Base-by-base conservation (phyloP, 192 early-diverging fungal genomes). In the Allomyces macrogynus region DNA sequence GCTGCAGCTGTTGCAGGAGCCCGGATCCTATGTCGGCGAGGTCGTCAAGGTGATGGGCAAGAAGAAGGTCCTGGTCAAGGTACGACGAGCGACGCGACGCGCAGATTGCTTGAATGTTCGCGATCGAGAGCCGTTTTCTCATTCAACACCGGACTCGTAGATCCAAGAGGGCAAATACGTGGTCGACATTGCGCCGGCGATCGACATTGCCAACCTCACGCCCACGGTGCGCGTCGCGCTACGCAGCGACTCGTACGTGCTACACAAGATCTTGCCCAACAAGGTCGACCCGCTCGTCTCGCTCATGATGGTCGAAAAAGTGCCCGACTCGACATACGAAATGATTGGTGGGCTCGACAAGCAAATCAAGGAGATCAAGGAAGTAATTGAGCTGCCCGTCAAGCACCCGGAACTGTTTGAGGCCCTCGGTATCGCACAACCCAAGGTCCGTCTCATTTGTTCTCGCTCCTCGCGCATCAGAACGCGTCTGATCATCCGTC, bases 231-330 rank as follows among this genome's bases (percentile, higher is more conserved):
- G 95, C 61, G 90, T 99, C 49, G 93, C 93, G 20, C 80, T 99
- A 61, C 87, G 90, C 62, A 82, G 83, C 63, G 95, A 99, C 73
- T 86, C 89, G 24, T 93, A 93, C 70, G 84, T 88, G 73, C 83
- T 99, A 61, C 85, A 92, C 80, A 93, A 93, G 78, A 84, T 99
- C 24, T 71, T 99, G 60, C 93, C 94, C 57, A 97, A 95, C 78
- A 93, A 97, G 70, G 86, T 99, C 63, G 96, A 99, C 73, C 96
- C 96, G n/a, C 82, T 99, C 54, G 96, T 99, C 23, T 90, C 87
- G n/a, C 82, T 99, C 63, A 99, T 99, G 96, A 99, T 97, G 96
- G 93, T 99, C 16, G 96, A 99, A 73, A 99, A 99, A 76, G 96
- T 97, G 20, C 96, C 96, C 26, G 94, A 97, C 75, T 95, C 92